phyloP scores from a whole-genome alignment of 768 basidiomycete genomes.

The Hydnum rufescens region DNA sequence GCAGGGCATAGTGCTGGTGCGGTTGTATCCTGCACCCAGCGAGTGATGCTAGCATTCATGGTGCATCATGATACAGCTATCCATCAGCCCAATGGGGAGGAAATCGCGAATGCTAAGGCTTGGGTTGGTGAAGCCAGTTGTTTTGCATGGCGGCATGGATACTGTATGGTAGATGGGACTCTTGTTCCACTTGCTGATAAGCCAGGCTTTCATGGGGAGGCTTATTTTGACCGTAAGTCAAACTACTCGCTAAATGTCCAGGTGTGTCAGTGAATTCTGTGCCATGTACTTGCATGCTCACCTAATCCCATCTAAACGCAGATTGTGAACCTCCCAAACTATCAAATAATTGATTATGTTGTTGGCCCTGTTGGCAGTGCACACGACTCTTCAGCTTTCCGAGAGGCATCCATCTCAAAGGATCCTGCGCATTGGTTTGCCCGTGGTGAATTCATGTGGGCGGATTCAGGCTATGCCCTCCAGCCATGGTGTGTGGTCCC shows the following conservation, averaged over 20 bases:
- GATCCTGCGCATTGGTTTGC: constrained; percentile 14
- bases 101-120: constrained; percentile 22
- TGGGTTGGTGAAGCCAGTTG: constrained; percentile 19
- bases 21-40: constrained; percentile 14
- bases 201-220: too few species aligned
- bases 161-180: too few species aligned
- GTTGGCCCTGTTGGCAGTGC: constrained; percentile 20
- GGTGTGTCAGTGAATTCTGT: too few species aligned
- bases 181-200: constrained; percentile 18
- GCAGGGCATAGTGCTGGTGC: constrained; percentile 21
- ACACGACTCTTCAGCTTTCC: constrained; percentile 21
- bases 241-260: constrained; percentile 19
- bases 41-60: constrained; percentile 19
- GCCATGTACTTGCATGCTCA: too few species aligned
- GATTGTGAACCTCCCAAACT: constrained; percentile 20
- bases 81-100: constrained; percentile 15
- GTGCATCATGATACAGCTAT: constrained; percentile 15
- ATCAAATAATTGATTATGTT: constrained; percentile 18
- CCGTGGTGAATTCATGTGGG: constrained; percentile 8
- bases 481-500: constrained; percentile 17
- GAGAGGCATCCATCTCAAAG: constrained; percentile 15
- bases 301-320: too few species aligned
- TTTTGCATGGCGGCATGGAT: constrained; percentile 17
- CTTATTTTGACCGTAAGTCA: too few species aligned
- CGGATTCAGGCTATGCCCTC: constrained; percentile 18